Evolutionary conservation across 345 rosid genomes (phyloP), one percentile per base, ranked within the genome.

Genomic region (Kandelia obovata): DNA sequence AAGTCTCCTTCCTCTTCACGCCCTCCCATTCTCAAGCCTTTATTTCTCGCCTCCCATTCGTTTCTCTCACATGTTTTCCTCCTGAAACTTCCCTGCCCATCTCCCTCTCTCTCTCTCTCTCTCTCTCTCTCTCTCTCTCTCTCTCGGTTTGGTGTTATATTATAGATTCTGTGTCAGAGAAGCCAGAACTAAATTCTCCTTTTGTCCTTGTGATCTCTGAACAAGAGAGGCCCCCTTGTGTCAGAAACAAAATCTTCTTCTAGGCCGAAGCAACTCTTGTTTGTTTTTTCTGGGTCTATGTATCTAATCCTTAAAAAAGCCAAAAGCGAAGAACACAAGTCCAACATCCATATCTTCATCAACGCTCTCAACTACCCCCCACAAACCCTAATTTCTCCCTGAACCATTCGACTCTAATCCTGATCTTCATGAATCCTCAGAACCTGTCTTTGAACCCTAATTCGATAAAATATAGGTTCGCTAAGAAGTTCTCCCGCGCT

Each of bases 21-120:
- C 86, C 86, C 83, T 79, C 70, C 78, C 82, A 75, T 70, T 77
- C 67, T 58, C 78, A 61, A 74, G 77, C 81, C 37, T 58, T 61
- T 65, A 30, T 66, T 28, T 62, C 49, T 53, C 59, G 19, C 25
- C 31, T 66, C n/a, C 56, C 23, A 0, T 47, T 77, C 59, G 30
- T 25, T 56, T 25, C 49, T 60, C 47, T 64, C 72, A n/a, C 62
- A 69, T 62, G 70, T 58, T 68, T 65, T 62, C 71, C 65, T 52
- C 62, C 51, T 65, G 17, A 20, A 76, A 68, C 49, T 65, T 70
- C 71, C 69, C 65, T 49, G 2, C 5, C 64, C 65, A 60, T 69
- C 46, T 58, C 61, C 51, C 23, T 43, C 53, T 67, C 69, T 69
- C 52, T 73, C 32, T 65, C 71, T 55, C 19, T 25, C 28, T 21